Evolutionary conservation across 2,329 filamentous ascomycete genomes (phyloP).

Genomic region (Botryotinia convoluta): DNA sequence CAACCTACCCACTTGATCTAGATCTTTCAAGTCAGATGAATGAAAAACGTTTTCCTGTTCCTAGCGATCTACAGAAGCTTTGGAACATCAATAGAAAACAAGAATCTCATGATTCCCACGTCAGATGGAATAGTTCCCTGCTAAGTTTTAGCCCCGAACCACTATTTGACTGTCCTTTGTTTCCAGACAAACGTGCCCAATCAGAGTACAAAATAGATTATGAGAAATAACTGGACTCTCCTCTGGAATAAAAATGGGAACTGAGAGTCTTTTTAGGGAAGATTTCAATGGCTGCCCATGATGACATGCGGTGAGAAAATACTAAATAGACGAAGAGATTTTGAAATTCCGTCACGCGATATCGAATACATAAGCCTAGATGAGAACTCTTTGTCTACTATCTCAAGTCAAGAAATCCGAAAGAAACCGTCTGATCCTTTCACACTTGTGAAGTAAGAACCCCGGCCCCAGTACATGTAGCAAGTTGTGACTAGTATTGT

Average conservation of each 20-base stretch:
- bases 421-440: background rate
- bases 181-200: background rate
- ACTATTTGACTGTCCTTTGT: background rate
- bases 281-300: background rate
- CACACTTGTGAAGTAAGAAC: background rate
- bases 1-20: background rate
- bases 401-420: background rate
- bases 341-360: too few relatives aligned
- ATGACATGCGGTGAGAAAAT: background rate
- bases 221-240: background rate
- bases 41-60: background rate
- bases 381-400: background rate
- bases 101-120: background rate
- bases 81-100: background rate
- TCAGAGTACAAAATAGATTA: background rate
- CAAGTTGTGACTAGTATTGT: background rate
- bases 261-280: background rate
- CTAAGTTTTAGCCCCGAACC: background rate
- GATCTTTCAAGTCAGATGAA: background rate
- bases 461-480: background rate
- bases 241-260: too few relatives aligned
- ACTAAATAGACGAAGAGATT: background rate
- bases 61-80: background rate
- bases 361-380: background rate
- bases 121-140: too few relatives aligned